Percentiles rank a stretch among this genome's conserved stretches.
Conservation (phyloP, 495 filamentous ascomycete species). For the Haplographium delicatum region DNA sequence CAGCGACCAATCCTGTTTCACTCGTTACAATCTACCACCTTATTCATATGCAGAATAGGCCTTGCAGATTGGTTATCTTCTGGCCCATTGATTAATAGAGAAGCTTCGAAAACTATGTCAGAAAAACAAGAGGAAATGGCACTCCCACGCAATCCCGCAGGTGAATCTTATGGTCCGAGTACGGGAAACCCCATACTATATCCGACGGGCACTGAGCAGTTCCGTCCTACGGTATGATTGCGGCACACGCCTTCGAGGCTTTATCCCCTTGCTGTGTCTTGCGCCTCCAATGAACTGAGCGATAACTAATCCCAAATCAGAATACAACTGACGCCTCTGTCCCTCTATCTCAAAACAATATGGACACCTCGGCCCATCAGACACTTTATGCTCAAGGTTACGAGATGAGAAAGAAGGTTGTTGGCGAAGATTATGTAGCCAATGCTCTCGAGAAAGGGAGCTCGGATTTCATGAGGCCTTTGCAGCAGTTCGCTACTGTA, state of each 20-base stretch:
- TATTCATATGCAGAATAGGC: not conserved
- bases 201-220: not conserved
- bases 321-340: not conserved
- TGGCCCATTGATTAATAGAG: not conserved
- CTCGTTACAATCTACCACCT: not conserved
- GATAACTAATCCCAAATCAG: not conserved
- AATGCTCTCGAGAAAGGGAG: slow-evolving; percentile 14
- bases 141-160: not conserved
- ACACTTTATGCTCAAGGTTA: slow-evolving; percentile 15
- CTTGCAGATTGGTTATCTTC: not conserved
- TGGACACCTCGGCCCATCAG: slow-evolving; percentile 18
- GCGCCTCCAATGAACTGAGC: too few species aligned
- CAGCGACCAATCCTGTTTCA: not conserved
- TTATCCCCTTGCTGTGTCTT: too few species aligned
- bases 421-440: slow-evolving; percentile 24
- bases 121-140: not conserved
- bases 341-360: slow-evolving; percentile 20
- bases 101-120: too few species aligned
- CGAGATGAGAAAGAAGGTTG: slow-evolving; percentile 21
- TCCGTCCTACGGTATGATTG: not conserved
- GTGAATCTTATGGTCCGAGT: not conserved
- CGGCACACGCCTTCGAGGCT: not conserved
- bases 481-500: slow-evolving; percentile 27
- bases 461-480: slow-evolving; percentile 22
- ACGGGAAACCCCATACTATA: not conserved